Conservation (phyloP, 2,329 filamentous ascomycete genomes). For the Aspergillus carbonarius region DNA sequence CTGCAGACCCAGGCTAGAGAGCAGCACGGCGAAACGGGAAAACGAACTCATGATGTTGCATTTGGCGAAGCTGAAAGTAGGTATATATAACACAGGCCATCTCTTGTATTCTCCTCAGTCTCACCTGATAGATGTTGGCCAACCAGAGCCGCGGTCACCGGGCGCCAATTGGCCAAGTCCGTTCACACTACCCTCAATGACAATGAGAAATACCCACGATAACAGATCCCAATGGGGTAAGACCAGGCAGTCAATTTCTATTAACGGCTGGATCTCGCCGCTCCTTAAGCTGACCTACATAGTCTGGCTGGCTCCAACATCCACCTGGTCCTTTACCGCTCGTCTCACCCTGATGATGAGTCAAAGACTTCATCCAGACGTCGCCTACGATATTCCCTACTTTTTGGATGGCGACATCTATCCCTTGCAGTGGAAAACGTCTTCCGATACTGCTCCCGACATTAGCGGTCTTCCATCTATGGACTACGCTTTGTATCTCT, state of each 20-base stretch:
- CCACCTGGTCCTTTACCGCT: slow-evolving; percentile 25
- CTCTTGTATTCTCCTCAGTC: too few species aligned
- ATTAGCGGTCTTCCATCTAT: slow-evolving; percentile 35
- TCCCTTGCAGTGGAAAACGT: slow-evolving; percentile 16
- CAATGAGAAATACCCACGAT: slow-evolving; percentile 15
- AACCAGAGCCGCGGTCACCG: neutral
- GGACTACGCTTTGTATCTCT: slow-evolving; percentile 24
- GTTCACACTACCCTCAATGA: slow-evolving; percentile 17
- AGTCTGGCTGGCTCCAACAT: slow-evolving; percentile 27
- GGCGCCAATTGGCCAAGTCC: slow-evolving; percentile 19
- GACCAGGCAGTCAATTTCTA: slow-evolving; percentile 24
- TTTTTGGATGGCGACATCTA: slow-evolving; percentile 33
- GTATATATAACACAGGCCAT: neutral
- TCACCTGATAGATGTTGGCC: neutral
- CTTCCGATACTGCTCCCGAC: slow-evolving; percentile 26
- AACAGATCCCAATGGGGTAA: slow-evolving; percentile 35
- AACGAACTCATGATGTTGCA: slow-evolving; percentile 29
- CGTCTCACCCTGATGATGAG: slow-evolving; percentile 24
- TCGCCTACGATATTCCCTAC: slow-evolving; percentile 25
- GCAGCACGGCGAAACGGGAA: slow-evolving; percentile 29
- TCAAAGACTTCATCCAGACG: slow-evolving; percentile 23
- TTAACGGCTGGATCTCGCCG: neutral
- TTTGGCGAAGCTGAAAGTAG: neutral
- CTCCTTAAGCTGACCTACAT: neutral
- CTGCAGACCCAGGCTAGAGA: slow-evolving; percentile 26